These are phyloP conservation scores for Neospermospora avenae DNA, from an alignment of 2,329 filamentous ascomycete species.

Conservation along the genomic window DNA sequence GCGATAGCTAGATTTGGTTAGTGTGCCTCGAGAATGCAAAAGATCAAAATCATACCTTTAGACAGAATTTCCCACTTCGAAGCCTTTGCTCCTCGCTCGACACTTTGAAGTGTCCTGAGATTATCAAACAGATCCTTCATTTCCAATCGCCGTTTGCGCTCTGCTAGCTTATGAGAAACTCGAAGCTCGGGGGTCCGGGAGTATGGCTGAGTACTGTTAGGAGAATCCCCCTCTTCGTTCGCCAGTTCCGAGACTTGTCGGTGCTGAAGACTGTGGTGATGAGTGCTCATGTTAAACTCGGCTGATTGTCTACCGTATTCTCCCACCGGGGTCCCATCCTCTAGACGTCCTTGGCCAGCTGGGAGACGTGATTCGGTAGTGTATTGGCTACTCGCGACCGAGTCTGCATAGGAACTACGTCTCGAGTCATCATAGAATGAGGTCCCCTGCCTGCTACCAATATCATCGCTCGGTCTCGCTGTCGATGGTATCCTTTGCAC, in stretches of 20 bases:
- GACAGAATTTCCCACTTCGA: conserved; percentile 89
- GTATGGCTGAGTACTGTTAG: conserved; percentile 67
- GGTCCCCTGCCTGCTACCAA: conserved; percentile 35
- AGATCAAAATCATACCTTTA: conserved; percentile 60
- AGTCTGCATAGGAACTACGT: conserved; percentile 73
- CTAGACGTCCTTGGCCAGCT: conserved; percentile 67
- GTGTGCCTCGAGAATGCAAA: neutral
- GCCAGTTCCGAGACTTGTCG: conserved; percentile 66
- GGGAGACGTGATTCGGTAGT: conserved; percentile 72
- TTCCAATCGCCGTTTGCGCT: conserved; percentile 78
- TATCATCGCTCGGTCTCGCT: conserved; percentile 46
- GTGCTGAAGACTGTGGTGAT: conserved; percentile 76
- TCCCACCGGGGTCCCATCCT: conserved; percentile 49
- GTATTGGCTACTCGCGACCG: conserved; percentile 75
- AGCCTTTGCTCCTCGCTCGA: conserved; percentile 74
- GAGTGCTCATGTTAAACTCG: conserved; percentile 49
- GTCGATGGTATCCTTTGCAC: conserved; percentile 50
- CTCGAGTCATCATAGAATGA: conserved; percentile 55
- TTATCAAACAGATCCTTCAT: conserved; percentile 89
- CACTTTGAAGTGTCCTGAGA: conserved; percentile 63
- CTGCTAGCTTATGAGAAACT: conserved; percentile 80
- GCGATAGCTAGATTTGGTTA: conserved; percentile 50
- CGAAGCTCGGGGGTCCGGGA: conserved; percentile 78
- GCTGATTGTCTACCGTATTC: conserved; percentile 46
- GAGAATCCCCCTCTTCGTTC: conserved; percentile 52